Evolutionary conservation across 2,329 filamentous ascomycete genomes (phyloP).

Genomic region (Ophiostoma pallidulum): DNA sequence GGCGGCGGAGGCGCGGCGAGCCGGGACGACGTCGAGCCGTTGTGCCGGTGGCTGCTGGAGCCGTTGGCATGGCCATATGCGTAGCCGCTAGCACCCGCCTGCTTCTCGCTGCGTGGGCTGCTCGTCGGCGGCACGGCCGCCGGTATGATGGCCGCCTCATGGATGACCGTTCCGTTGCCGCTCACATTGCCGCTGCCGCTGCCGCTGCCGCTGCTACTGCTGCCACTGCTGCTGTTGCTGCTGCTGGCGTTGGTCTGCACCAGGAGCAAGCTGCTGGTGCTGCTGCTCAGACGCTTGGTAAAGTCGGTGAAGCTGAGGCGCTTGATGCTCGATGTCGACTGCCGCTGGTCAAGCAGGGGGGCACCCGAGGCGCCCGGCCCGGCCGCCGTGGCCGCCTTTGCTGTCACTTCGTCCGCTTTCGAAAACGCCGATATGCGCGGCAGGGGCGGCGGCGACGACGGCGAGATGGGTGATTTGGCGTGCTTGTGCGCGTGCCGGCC

Average conservation of each 20-base stretch:
- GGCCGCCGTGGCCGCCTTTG: neutral
- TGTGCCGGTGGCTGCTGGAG: neutral
- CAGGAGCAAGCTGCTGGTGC: slow-evolving; percentile 49
- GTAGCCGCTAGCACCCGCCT: slow-evolving; percentile 25
- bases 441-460: slow-evolving; percentile 15
- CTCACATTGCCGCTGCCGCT: slow-evolving; percentile 21
- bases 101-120: slow-evolving; percentile 4
- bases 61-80: slow-evolving; percentile 13
- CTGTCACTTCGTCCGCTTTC: slow-evolving; percentile 1
- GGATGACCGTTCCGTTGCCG: slow-evolving; percentile 18
- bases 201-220: slow-evolving; percentile 38
- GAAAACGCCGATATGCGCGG: slow-evolving; percentile 12
- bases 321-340: slow-evolving; percentile 46
- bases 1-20: slow-evolving; percentile 21
- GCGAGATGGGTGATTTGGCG: slow-evolving; percentile 18
- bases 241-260: slow-evolving; percentile 44
- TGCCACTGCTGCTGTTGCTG: slow-evolving; percentile 44
- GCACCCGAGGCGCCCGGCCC: neutral
- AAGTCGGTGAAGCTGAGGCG: slow-evolving; percentile 53
- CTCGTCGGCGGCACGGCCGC: slow-evolving; percentile 8
- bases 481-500: slow-evolving; percentile 25
- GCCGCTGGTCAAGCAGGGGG: slow-evolving; percentile 32
- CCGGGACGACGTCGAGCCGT: slow-evolving; percentile 2
- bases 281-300: slow-evolving; percentile 50
- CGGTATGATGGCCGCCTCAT: slow-evolving; percentile 18